These are phyloP conservation scores for Alternaria sp. DNA, from an alignment of 2,329 filamentous ascomycete species.

Conservation along the genomic window DNA sequence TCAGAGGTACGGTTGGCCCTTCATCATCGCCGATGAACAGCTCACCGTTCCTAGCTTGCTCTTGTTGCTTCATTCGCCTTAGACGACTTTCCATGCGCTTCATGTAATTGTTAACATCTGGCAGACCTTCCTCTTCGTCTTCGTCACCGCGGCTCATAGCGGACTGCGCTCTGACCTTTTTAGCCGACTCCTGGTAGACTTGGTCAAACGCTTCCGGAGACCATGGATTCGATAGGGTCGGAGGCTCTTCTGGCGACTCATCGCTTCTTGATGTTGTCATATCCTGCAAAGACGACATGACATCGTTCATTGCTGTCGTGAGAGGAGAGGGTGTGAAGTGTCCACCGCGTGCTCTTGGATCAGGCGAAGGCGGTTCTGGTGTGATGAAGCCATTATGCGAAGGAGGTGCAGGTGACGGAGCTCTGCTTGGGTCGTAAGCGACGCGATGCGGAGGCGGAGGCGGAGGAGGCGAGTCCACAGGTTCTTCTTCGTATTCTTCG, in stretches of 20 bases:
- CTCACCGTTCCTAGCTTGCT: slow-evolving; percentile 53
- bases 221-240: slow-evolving; percentile 76
- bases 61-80: slow-evolving; percentile 69
- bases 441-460: slow-evolving; percentile 82
- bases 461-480: slow-evolving; percentile 71
- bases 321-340: slow-evolving; percentile 84
- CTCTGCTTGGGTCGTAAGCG: slow-evolving; percentile 57
- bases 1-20: slow-evolving; percentile 68
- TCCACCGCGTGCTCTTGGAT: slow-evolving; percentile 32
- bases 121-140: slow-evolving; percentile 68
- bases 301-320: slow-evolving; percentile 95
- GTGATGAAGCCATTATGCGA: slow-evolving; percentile 61
- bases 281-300: slow-evolving; percentile 92
- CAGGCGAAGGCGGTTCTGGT: slow-evolving; percentile 73
- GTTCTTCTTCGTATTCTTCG: slow-evolving; percentile 25
- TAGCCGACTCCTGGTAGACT: slow-evolving; percentile 54
- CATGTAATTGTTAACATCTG: slow-evolving; percentile 84
- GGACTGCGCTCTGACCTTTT: slow-evolving; percentile 66
- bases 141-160: slow-evolving; percentile 69
- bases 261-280: slow-evolving; percentile 71
- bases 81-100: slow-evolving; percentile 89
- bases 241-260: slow-evolving; percentile 62
- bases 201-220: slow-evolving; percentile 85
- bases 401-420: slow-evolving; percentile 44
- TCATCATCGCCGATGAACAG: slow-evolving; percentile 57